Percentiles rank a stretch among this genome's conserved stretches.
Conservation (phyloP, 2,329 filamentous ascomycete genomes). For the Mycocentrospora acerina region DNA sequence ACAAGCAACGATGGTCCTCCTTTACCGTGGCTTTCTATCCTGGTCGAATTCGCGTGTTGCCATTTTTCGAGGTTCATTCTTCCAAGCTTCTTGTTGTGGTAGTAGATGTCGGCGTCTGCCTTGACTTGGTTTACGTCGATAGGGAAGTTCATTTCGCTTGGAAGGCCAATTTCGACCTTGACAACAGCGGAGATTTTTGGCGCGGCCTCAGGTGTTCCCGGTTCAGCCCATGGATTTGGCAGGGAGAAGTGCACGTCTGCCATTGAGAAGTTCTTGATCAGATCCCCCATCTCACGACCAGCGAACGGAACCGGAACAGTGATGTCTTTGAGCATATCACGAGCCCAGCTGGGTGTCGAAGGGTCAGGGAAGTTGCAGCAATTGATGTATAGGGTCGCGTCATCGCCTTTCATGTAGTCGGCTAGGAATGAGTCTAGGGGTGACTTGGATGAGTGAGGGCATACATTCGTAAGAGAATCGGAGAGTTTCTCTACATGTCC, state of each 20-base stretch:
- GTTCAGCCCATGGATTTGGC: constrained; percentile 77
- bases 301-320: constrained; percentile 84
- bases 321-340: constrained; percentile 75
- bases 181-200: constrained; percentile 84
- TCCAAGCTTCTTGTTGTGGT: constrained; percentile 75
- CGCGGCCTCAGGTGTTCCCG: constrained; percentile 68
- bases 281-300: constrained; percentile 74
- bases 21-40: constrained; percentile 58
- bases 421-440: constrained; percentile 81
- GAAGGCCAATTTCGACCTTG: constrained; percentile 74
- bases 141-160: constrained; percentile 83
- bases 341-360: constrained; percentile 78
- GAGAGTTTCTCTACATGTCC: constrained; percentile 75
- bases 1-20: constrained; percentile 69
- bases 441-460: constrained; percentile 75
- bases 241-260: constrained; percentile 83
- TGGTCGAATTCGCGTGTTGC: constrained; percentile 82
- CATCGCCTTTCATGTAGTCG: constrained; percentile 77
- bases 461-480: constrained; percentile 68
- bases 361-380: constrained; percentile 68
- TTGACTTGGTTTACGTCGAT: constrained; percentile 75
- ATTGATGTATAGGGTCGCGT: constrained; percentile 78
- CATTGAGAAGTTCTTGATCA: constrained; percentile 86
- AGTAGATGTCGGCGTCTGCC: constrained; percentile 78
- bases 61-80: constrained; percentile 76